A percentile compares a stretch with the other conserved stretches of the same genome.
phyloP scores from a whole-genome alignment of 257 asterid species.

The Jaltomata sinuosa region DNA sequence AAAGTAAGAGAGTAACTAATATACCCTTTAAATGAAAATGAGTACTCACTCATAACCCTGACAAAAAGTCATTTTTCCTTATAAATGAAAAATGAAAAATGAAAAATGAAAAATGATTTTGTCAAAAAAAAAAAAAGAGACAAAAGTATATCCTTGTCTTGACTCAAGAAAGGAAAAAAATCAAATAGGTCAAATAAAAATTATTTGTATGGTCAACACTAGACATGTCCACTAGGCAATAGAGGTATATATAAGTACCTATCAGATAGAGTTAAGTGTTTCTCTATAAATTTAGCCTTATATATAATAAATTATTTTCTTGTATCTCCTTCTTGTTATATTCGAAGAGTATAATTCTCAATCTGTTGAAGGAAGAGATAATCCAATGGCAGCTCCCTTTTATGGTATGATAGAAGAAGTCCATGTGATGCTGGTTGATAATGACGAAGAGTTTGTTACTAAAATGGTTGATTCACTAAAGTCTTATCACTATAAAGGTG shows the following conservation, averaged over 20 bases:
- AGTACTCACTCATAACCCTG: not conserved
- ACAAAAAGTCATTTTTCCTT: not conserved
- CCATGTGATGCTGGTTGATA: not conserved
- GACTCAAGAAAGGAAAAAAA: not conserved
- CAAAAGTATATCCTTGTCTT: not conserved
- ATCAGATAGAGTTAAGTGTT: not conserved
- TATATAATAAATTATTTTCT: not conserved
- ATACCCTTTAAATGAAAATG: not conserved
- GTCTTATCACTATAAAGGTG: not conserved
- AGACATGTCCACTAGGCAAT: not conserved
- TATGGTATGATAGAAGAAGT: not conserved
- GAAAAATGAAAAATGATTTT: too few species aligned
- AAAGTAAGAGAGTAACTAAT: not conserved
- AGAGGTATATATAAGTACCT: not conserved
- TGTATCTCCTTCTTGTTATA: not conserved
- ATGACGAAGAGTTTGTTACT: not conserved
- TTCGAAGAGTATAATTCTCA: not conserved
- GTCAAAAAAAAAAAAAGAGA: not conserved
- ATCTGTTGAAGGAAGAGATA: not conserved
- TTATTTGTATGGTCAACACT: not conserved
- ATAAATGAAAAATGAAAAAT: not conserved
- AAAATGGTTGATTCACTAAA: not conserved
- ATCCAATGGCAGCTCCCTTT: not conserved
- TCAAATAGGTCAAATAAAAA: not conserved
- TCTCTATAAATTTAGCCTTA: not conserved